Evolutionary conservation across 441 rosid genomes (phyloP).

Genomic region (Gossypium aridum): DNA sequence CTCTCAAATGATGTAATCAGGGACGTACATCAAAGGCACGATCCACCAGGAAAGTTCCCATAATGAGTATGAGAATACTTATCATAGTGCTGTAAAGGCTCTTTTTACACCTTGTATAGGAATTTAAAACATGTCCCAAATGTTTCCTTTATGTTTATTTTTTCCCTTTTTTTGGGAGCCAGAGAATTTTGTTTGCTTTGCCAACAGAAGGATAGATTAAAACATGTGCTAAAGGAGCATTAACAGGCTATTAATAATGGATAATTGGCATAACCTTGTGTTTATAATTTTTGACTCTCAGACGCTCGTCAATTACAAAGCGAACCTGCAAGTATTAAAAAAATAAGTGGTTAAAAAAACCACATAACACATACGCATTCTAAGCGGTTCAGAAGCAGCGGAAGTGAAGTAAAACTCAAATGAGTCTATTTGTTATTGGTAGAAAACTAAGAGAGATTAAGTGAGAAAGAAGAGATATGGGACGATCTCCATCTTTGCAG

Average conservation of each 20-base stretch:
- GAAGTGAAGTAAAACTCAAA: not conserved
- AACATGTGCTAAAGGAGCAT: not conserved
- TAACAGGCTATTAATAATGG: not conserved
- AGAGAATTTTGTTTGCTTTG: not conserved
- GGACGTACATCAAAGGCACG: not conserved
- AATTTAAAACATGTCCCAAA: not conserved
- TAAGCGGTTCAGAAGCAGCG: not conserved
- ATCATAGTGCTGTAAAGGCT: not conserved
- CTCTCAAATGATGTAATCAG: not conserved
- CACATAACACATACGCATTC: not conserved
- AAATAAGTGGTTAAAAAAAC: constrained; percentile 4
- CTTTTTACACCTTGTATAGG: not conserved
- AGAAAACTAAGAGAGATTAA: not conserved
- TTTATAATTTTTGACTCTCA: constrained; percentile 63
- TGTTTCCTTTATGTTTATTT: not conserved
- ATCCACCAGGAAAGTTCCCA: not conserved
- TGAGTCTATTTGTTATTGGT: not conserved
- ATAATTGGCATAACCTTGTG: constrained; percentile 55
- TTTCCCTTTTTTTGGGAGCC: not conserved
- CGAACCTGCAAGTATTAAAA: constrained; percentile 48
- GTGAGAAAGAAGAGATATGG: not conserved
- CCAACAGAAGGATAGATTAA: not conserved
- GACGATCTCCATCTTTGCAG: not conserved
- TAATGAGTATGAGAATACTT: not conserved
- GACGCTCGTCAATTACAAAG: constrained; percentile 84